Conservation (phyloP, 371 early-diverging fungal genomes). For the Rhizomucor pusillus region DNA sequence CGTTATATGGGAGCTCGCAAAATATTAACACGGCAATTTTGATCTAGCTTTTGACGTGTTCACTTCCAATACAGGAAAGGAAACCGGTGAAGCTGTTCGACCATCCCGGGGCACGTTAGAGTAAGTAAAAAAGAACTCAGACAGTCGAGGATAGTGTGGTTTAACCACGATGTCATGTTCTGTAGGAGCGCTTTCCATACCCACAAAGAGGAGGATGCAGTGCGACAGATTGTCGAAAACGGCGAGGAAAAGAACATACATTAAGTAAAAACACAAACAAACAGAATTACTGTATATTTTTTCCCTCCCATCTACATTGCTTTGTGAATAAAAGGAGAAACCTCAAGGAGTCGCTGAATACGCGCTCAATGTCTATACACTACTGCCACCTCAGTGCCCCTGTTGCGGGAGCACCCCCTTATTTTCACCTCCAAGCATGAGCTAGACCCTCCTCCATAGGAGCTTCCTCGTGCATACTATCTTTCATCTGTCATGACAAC, state of each 20-base stretch:
- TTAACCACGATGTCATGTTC: background rate
- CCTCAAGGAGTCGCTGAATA: background rate
- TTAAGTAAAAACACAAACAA: too few relatives aligned
- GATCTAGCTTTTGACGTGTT: constrained; percentile 27
- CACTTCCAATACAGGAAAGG: constrained; percentile 13
- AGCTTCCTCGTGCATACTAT: too few relatives aligned
- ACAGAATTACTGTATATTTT: too few relatives aligned
- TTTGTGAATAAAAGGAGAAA: background rate
- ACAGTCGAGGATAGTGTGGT: background rate
- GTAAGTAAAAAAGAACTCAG: constrained; percentile 7
- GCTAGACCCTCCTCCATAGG: too few relatives aligned
- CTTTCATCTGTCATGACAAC: too few relatives aligned
- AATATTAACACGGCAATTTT: background rate
- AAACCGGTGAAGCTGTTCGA: constrained; percentile 19
- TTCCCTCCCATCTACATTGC: constrained; percentile 5
- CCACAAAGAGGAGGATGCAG: constrained; percentile 16
- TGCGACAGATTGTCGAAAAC: constrained; percentile 17
- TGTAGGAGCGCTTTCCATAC: constrained; percentile 26
- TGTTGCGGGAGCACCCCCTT: too few relatives aligned
- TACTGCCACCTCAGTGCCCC: background rate
- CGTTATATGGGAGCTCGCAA: background rate
- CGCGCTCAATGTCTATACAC: background rate
- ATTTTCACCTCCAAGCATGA: too few relatives aligned
- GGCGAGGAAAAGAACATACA: constrained; percentile 25
- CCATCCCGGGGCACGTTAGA: constrained; percentile 25